Evolutionary conservation across 352 stramenopile species (phyloP), one percentile per base, ranked within the genome.

Genomic region (Blastocystis hominis): DNA sequence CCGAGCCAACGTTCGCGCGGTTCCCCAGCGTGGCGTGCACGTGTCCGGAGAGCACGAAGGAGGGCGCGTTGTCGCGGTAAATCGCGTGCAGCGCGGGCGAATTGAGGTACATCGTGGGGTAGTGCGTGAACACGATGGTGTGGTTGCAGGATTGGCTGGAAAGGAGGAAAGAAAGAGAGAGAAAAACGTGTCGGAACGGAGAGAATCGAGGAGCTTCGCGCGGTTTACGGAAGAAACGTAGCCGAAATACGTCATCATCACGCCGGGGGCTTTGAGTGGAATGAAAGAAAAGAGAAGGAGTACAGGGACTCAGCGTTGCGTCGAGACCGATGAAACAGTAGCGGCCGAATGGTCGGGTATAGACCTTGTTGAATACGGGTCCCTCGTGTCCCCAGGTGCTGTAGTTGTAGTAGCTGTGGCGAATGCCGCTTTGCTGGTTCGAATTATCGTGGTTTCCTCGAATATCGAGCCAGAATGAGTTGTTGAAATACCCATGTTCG

Each of bases 101-200:
- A n/a, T 80, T 80, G 30, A 30, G 20, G 55, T 80, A 80, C 5
- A 80, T 44, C 7, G 70, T 64, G 17, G 70, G 70, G 44, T 80
- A 80, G 70, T 80, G 70, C 70, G 50, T 80, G 55, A 80, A 80
- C 30, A 80, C 70, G 20, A 80, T n/a, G 3, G 70, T 80, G 44
- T 80, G 70, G 42, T 80, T 80, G 46, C 70, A 80, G 7, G 30
- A 17, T 17, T 34, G 5, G 44, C 68, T 78, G 44, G 0, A 56
- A 54, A 9, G 0, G 15, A 62, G 38, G 24, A 6, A 3, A 3
- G 42, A 42, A 4, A 6, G 0, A 24, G 20, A 24, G 13, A 38
- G 30, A 62, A n/a, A 17, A 17, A 62, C 44, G 24, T 47, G 34
- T 80, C 70, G 10, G 15, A 15, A n/a, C 30, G n/a, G 13, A 80